phyloP scores from a whole-genome alignment of 163 green algal species.

The Chloromonas sp. region DNA sequence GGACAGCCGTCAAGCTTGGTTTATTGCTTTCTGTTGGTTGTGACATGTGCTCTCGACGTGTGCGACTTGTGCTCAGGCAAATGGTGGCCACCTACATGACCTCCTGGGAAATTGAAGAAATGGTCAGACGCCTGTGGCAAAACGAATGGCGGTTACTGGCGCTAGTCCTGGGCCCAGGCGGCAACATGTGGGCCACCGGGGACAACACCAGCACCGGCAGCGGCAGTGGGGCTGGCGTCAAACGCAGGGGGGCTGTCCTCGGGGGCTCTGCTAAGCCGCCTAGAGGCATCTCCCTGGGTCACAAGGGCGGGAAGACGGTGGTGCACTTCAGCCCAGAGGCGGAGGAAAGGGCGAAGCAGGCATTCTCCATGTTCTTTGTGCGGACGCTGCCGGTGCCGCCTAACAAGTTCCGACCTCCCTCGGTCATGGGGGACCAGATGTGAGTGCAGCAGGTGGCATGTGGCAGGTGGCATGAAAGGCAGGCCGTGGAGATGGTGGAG shows the following conservation, averaged over 20 bases:
- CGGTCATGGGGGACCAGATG: conserved; percentile 61
- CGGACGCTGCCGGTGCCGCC: conserved; percentile 79
- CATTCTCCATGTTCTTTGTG: conserved; percentile 87
- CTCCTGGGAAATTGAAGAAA: conserved; percentile 57
- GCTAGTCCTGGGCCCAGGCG: conserved; percentile 38
- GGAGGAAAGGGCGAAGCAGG: neutral
- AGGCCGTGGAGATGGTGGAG: neutral
- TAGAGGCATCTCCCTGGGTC: neutral
- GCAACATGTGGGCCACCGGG: neutral
- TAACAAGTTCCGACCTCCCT: conserved; percentile 82
- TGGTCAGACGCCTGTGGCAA: conserved; percentile 49
- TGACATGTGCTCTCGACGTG: no score
- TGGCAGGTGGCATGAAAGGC: no score
- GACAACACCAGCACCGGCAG: neutral
- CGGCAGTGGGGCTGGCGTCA: neutral
- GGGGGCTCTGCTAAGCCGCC: neutral
- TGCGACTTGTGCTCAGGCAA: conserved; percentile 8
- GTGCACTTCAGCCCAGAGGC: neutral
- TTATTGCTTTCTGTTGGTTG: no score
- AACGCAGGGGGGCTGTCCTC: neutral
- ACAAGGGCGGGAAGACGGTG: neutral
- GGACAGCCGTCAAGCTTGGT: no score
- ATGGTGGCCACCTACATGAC: conserved; percentile 55
- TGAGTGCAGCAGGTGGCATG: conserved; percentile 9
- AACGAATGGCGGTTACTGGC: conserved; percentile 42